Evolutionary conservation across 768 basidiomycete genomes (phyloP), one percentile per base, ranked within the genome.

Genomic region (Lentinula raphanica): DNA sequence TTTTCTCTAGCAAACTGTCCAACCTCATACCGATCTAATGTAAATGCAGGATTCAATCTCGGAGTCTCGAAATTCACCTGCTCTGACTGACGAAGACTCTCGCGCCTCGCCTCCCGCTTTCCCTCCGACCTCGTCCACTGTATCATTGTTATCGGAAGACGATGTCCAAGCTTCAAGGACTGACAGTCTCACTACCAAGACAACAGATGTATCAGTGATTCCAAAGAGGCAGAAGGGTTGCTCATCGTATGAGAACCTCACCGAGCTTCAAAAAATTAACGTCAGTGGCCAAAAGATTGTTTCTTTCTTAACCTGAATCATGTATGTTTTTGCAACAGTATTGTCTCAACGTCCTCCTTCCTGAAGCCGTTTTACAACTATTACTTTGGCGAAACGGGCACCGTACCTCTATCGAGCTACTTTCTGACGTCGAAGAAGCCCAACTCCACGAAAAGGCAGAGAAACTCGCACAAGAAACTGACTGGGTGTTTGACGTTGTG

Each of bases 401-500:
- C 35, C 86, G 90, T 27, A 76, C 68, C 1, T 77, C 79, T 0
- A 40, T 75, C 5, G 71, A 74, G 3, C 70, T 89, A 9, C 76
- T 87, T 11, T 69, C 80, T 2, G 64, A 66, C 0, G 74, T 74
- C 35, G 83, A 87, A 51, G 90, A 92, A 69, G 67, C 72, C 60
- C 69, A 67, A 49, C 65, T 92, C 21, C 83, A 83, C 63, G 69
- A 72, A 19, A 62, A 79, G 32, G 86, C 82, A 27, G 61, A 72
- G 54, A 71, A 69, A 60, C 72, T 84, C 54, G 69, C 81, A 21
- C 67, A 71, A 23, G 80, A 85, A 66, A 78, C 76, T 5, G 85
- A 89, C 62, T 92, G 88, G 87, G 87, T 90, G 9, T 78, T 79
- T 49, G 85, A 88, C 64, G 70, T 88, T 38, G 73, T 76, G 51